These are phyloP conservation scores for Daedaleopsis nitida DNA, from an alignment of 768 basidiomycete species.

Conservation along the genomic window DNA sequence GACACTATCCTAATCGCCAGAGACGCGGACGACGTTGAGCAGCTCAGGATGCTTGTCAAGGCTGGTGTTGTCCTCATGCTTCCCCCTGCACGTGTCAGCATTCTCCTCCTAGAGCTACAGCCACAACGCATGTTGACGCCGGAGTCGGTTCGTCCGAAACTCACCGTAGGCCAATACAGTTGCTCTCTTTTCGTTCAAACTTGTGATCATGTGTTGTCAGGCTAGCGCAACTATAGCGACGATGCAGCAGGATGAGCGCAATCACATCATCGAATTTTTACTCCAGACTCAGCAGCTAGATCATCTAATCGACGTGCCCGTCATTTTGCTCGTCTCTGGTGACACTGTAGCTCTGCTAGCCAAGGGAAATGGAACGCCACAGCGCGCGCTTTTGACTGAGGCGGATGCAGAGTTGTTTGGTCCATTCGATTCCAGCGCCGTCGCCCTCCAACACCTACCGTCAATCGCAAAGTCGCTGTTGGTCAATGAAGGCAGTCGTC, in stretches of 20 bases:
- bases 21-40: constrained; percentile 13
- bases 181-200: constrained; percentile 7
- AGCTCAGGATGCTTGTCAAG: constrained; percentile 34
- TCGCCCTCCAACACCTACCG: constrained; percentile 35
- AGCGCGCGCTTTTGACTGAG: constrained; percentile 28
- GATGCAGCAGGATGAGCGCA: background rate
- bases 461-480: constrained; percentile 24
- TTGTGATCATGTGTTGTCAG: background rate
- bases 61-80: background rate
- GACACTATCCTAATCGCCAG: constrained; percentile 33
- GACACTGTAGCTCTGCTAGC: constrained; percentile 24
- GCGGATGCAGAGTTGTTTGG: constrained; percentile 34
- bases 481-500: constrained; percentile 21
- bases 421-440: constrained; percentile 34
- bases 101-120: constrained; percentile 22
- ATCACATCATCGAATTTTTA: constrained; percentile 34
- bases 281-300: constrained; percentile 35
- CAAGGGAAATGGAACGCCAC: constrained; percentile 3
- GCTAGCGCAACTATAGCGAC: background rate
- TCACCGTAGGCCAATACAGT: constrained; percentile 31
- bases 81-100: constrained; percentile 18
- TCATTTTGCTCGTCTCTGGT: constrained; percentile 35
- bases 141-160: constrained; percentile 28
- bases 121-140: constrained; percentile 30
- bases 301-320: constrained; percentile 39